Conservation (phyloP, 345 rosid species). For the Brassica juncea region DNA sequence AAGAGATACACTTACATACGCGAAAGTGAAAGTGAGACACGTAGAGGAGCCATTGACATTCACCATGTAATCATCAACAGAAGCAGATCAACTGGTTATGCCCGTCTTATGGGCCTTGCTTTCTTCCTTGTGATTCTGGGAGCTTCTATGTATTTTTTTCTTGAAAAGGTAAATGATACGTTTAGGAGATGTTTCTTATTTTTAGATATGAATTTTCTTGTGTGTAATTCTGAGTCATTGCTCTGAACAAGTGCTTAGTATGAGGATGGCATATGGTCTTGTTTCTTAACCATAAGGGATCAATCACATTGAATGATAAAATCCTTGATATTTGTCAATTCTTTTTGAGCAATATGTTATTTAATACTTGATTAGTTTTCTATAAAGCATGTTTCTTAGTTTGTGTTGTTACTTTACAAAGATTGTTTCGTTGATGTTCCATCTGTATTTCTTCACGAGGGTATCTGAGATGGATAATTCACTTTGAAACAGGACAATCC, state of each 20-base stretch:
- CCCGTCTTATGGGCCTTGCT: constrained; percentile 37
- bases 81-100: constrained; percentile 39
- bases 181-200: background rate
- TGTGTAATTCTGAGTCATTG: constrained; percentile 7
- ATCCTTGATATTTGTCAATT: background rate
- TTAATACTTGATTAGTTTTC: background rate
- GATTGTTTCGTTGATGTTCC: constrained; percentile 8
- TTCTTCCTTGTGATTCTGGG: constrained; percentile 43
- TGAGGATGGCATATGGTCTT: background rate
- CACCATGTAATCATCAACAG: constrained; percentile 61
- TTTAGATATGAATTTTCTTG: background rate
- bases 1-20: constrained; percentile 49
- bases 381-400: background rate
- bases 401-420: constrained; percentile 7
- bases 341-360: background rate
- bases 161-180: constrained; percentile 50
- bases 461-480: constrained; percentile 26
- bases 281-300: background rate
- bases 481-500: constrained; percentile 53
- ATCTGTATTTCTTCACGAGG: background rate
- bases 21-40: constrained; percentile 46
- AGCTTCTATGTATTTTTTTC: constrained; percentile 39
- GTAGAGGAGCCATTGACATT: constrained; percentile 50
- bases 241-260: background rate
- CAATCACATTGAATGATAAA: background rate